Percentiles rank a stretch among this genome's conserved stretches.
Evolutionary conservation across 345 rosid genomes (phyloP).

Genomic region (Bruguiera parviflora): DNA sequence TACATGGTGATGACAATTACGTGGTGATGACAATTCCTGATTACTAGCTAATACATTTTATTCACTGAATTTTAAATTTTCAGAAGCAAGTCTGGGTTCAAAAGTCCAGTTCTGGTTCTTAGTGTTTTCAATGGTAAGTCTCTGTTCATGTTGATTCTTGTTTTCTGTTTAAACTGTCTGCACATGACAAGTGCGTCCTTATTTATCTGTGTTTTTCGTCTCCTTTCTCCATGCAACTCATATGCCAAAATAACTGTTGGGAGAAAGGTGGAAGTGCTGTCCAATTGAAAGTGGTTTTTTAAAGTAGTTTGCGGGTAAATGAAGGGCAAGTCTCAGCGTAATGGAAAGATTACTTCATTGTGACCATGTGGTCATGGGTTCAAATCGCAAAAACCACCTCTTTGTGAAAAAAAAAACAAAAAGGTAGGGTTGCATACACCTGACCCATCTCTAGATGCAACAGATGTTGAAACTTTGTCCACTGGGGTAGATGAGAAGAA

Average conservation of each 20-base stretch:
- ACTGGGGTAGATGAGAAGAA: too few species aligned
- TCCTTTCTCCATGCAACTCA: neutral
- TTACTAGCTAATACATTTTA: slow-evolving; percentile 5
- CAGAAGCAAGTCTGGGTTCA: slow-evolving; percentile 93
- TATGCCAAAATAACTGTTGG: neutral
- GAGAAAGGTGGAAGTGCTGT: neutral
- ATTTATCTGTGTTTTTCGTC: neutral
- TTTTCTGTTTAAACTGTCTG: neutral
- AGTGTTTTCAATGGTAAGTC: slow-evolving; percentile 19
- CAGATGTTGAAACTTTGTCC: too few species aligned
- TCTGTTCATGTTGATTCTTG: neutral
- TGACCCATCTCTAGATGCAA: too few species aligned
- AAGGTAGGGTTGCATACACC: too few species aligned
- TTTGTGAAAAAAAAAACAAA: too few species aligned
- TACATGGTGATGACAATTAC: too few species aligned
- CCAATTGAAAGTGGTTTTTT: neutral
- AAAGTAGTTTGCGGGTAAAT: too few species aligned
- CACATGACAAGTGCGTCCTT: neutral
- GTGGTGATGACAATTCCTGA: too few species aligned
- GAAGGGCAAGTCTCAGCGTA: too few species aligned
- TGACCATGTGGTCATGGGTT: too few species aligned
- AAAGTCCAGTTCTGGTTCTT: slow-evolving; percentile 61
- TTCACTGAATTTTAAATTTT: slow-evolving; percentile 23
- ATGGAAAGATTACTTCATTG: too few species aligned
- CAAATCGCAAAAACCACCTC: too few species aligned